These are phyloP conservation scores for Croton laevigatus DNA, from an alignment of 441 rosid genomes.

Conservation along the genomic window DNA sequence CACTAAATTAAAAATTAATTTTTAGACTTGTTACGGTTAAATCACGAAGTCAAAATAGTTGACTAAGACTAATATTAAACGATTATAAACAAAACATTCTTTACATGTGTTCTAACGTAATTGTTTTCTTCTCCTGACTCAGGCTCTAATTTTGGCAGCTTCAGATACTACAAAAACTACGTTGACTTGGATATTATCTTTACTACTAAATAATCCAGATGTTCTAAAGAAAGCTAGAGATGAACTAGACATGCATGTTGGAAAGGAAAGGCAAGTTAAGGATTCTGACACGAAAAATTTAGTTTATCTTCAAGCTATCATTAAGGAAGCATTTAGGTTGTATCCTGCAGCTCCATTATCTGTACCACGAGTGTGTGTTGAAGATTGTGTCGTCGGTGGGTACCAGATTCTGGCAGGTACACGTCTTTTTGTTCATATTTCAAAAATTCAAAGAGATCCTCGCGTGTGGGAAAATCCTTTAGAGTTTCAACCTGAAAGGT, in stretches of 20 bases:
- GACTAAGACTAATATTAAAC: too few species aligned
- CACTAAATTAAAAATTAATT: too few species aligned
- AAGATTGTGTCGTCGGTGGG: not conserved
- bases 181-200: not conserved
- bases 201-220: not conserved
- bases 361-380: not conserved
- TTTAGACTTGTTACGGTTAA: too few species aligned
- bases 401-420: not conserved
- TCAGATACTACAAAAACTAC: not conserved
- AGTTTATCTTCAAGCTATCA: not conserved
- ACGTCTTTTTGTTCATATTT: not conserved
- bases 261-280: not conserved
- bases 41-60: too few species aligned
- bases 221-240: not conserved
- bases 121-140: not conserved
- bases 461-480: not conserved
- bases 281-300: not conserved
- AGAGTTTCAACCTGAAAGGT: not conserved
- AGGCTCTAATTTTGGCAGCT: not conserved
- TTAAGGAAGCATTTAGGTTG: not conserved
- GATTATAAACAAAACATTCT: too few species aligned
- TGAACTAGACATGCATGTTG: not conserved
- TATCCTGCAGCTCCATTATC: not conserved
- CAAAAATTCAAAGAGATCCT: not conserved
- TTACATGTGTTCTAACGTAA: too few species aligned